A percentile compares a stretch with the other conserved stretches of the same genome.
These are phyloP conservation scores for Calonectria hongkongensis DNA, from an alignment of 2,329 filamentous ascomycete genomes.

Conservation along the genomic window DNA sequence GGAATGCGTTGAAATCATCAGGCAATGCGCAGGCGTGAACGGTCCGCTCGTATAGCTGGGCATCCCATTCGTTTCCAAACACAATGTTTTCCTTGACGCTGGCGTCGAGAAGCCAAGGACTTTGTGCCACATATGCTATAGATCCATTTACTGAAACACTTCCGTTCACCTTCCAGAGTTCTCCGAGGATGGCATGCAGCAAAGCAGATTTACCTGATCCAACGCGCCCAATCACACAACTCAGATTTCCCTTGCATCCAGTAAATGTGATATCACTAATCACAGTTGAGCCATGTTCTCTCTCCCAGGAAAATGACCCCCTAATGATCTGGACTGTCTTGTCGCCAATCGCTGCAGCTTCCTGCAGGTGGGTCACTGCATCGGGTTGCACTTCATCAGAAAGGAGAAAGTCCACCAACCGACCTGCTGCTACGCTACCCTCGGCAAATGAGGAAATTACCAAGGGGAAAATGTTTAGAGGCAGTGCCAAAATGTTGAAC, in stretches of 20 bases:
- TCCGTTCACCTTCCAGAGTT: conserved; percentile 13
- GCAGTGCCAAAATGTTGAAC: conserved; percentile 13
- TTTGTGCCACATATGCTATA: conserved; percentile 24
- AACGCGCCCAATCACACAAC: conserved; percentile 19
- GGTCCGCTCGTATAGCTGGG: conserved; percentile 2
- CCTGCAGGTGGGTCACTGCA: not conserved
- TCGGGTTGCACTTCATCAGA: conserved; percentile 16
- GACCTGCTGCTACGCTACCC: conserved; percentile 6
- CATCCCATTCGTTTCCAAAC: conserved; percentile 10
- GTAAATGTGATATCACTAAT: not conserved
- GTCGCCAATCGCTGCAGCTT: not conserved
- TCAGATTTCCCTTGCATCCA: not conserved
- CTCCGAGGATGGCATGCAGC: conserved; percentile 24
- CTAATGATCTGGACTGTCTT: not conserved
- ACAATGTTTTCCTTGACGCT: conserved; percentile 28
- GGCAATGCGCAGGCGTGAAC: conserved; percentile 1
- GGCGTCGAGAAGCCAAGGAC: conserved; percentile 25
- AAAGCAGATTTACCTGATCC: conserved; percentile 23
- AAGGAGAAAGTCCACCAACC: not conserved
- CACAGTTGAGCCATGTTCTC: not conserved
- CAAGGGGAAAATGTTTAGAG: conserved; percentile 17
- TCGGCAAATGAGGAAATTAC: conserved; percentile 9
- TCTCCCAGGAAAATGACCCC: conserved; percentile 1
- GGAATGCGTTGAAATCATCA: conserved; percentile 10
- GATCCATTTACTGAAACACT: conserved; percentile 2